Conservation (phyloP, 2,329 filamentous ascomycete species). For the Cladosporium sp. region DNA sequence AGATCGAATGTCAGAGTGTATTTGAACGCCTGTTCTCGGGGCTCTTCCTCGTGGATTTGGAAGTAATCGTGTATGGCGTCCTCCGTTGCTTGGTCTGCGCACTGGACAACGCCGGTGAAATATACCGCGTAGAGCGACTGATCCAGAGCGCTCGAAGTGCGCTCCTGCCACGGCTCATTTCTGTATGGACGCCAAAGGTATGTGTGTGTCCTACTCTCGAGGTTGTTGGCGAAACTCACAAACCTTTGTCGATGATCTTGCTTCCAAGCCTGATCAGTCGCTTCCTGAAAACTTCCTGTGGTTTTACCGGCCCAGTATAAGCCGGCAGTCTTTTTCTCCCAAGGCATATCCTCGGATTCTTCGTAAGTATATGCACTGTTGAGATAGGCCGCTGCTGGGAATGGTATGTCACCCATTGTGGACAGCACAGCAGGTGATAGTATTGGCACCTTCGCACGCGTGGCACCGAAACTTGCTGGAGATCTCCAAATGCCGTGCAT, state of each 20-base stretch:
- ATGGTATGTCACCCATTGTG: background rate
- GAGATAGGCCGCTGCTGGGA: background rate
- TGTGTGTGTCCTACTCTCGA: background rate
- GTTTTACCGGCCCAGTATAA: background rate
- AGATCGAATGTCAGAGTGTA: conserved; percentile 20
- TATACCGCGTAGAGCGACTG: background rate
- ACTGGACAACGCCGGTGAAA: background rate
- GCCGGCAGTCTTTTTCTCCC: background rate
- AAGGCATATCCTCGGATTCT: background rate
- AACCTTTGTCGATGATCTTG: background rate
- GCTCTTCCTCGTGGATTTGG: conserved; percentile 9
- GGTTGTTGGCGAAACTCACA: background rate
- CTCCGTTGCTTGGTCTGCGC: background rate
- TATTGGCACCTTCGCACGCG: background rate
- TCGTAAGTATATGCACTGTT: background rate
- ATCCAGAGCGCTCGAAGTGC: background rate
- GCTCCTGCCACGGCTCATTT: background rate
- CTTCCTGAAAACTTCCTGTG: background rate
- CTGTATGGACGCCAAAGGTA: background rate
- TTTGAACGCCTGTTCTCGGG: conserved; percentile 15
- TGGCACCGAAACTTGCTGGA: background rate
- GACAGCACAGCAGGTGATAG: background rate
- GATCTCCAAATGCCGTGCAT: background rate
- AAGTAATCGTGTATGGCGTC: background rate
- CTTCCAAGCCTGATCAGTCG: background rate